These are phyloP conservation scores for Athelia sp. DNA, from an alignment of 1,284 basidiomycete genomes.

Conservation along the genomic window DNA sequence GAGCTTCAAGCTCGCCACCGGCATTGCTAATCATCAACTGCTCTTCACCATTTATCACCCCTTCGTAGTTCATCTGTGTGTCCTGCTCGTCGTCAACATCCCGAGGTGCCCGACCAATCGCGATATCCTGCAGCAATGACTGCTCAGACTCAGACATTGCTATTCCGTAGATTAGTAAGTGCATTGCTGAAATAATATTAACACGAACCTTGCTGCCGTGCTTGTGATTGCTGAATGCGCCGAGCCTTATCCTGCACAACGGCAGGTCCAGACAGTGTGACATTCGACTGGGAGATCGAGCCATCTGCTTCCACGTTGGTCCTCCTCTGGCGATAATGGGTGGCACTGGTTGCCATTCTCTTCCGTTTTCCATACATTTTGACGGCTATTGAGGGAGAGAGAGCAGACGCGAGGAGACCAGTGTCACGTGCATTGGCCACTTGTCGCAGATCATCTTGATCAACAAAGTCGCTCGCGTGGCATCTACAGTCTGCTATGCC, in stretches of 20 bases:
- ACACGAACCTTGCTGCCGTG: not conserved
- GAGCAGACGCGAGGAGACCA: too few species aligned
- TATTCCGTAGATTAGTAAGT: too few species aligned
- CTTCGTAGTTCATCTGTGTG: not conserved
- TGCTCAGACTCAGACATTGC: not conserved
- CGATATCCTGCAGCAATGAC: not conserved
- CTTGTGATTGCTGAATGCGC: not conserved
- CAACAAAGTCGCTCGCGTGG: too few species aligned
- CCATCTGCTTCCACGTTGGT: not conserved
- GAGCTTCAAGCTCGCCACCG: constrained; percentile 5
- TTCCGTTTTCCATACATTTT: too few species aligned
- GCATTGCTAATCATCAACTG: constrained; percentile 5
- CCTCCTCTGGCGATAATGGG: not conserved
- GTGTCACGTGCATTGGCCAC: too few species aligned
- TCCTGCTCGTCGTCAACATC: not conserved
- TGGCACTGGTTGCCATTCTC: too few species aligned
- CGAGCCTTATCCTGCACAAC: not conserved
- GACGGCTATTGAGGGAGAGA: too few species aligned
- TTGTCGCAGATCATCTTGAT: too few species aligned
- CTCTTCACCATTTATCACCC: constrained; percentile 2
- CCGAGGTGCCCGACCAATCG: not conserved
- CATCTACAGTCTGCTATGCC: too few species aligned
- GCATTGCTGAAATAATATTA: too few species aligned
- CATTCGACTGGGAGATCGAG: not conserved
- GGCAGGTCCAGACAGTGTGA: not conserved